Percentiles rank a stretch among this genome's conserved stretches.
Evolutionary conservation across 208 protist genomes (phyloP).

Genomic region (Phytomonas serpens): DNA sequence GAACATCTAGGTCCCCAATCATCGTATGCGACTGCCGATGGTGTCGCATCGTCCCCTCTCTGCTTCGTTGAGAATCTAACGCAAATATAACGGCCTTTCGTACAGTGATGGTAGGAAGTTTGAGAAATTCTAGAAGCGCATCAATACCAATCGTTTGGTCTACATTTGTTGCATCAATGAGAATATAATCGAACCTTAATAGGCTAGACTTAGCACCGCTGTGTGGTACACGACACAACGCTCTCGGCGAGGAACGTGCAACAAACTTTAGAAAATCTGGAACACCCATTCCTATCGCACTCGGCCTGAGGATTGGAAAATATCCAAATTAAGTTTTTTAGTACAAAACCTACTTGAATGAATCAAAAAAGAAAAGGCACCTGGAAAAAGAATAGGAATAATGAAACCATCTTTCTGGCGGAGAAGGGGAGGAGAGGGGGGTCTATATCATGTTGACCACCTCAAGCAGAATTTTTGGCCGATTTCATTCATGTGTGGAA

Average conservation of each 20-base stretch:
- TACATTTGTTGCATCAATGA: conserved; percentile 82
- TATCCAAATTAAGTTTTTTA: neutral
- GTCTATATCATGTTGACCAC: neutral
- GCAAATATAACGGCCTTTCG: conserved; percentile 61
- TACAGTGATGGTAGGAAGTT: conserved; percentile 23
- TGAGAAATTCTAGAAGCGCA: conserved; percentile 34
- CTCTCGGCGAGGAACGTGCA: conserved; percentile 40
- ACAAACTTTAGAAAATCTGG: conserved; percentile 84
- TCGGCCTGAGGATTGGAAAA: neutral
- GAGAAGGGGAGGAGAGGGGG: neutral
- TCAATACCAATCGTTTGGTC: conserved; percentile 66
- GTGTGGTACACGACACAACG: conserved; percentile 46
- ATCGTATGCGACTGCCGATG: conserved; percentile 46
- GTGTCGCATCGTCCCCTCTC: conserved; percentile 42
- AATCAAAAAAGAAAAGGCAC: conserved; percentile 11
- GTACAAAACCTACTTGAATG: neutral
- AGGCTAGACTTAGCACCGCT: neutral
- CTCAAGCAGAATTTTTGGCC: neutral
- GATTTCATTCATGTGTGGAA: neutral
- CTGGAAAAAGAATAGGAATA: neutral
- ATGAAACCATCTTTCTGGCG: conserved; percentile 7
- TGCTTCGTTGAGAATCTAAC: conserved; percentile 64
- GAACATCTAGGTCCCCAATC: conserved; percentile 68
- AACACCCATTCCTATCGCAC: conserved; percentile 41
- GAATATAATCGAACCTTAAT: conserved; percentile 71